Evolutionary conservation across 1,284 basidiomycete species (phyloP).

Genomic region (Cryptococcus sp.): DNA sequence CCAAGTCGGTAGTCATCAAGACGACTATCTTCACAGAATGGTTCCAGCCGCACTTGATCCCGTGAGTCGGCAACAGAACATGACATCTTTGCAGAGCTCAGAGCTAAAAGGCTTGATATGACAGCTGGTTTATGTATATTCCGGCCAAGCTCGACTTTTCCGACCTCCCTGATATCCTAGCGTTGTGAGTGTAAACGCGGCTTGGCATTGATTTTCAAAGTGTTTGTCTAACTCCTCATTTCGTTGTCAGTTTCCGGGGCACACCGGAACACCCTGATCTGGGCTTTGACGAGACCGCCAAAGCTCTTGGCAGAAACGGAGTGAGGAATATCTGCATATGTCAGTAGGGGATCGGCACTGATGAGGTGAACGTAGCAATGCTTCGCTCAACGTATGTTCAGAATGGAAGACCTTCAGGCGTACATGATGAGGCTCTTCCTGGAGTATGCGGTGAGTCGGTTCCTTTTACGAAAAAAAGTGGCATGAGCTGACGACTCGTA

Average conservation of each 20-base stretch:
- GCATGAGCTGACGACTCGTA: slow-evolving; percentile 1
- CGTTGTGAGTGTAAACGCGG: slow-evolving; percentile 37
- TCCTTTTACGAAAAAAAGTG: not conserved
- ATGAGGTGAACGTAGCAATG: slow-evolving; percentile 35
- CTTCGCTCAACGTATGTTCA: slow-evolving; percentile 50
- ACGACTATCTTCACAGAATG: slow-evolving; percentile 52
- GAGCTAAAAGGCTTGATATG: not conserved
- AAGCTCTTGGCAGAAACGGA: slow-evolving; percentile 49
- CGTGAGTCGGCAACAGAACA: slow-evolving; percentile 29
- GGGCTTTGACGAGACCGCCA: slow-evolving; percentile 51
- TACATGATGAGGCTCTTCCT: slow-evolving; percentile 52
- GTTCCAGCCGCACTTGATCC: slow-evolving; percentile 52
- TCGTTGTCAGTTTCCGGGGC: slow-evolving; percentile 41
- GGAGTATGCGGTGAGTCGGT: slow-evolving; percentile 46
- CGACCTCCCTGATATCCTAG: slow-evolving; percentile 49
- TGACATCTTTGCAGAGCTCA: not conserved
- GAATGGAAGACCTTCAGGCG: slow-evolving; percentile 49
- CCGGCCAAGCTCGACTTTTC: slow-evolving; percentile 50
- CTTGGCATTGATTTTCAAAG: not conserved
- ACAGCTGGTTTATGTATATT: slow-evolving; percentile 52
- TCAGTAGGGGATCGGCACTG: not conserved
- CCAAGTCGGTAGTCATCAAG: slow-evolving; percentile 56
- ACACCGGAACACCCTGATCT: slow-evolving; percentile 41
- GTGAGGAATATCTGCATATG: slow-evolving; percentile 23
- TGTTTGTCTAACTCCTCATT: not conserved